Base-by-base conservation (phyloP, 164 flowering plant species). In the Akebia trifoliata region DNA sequence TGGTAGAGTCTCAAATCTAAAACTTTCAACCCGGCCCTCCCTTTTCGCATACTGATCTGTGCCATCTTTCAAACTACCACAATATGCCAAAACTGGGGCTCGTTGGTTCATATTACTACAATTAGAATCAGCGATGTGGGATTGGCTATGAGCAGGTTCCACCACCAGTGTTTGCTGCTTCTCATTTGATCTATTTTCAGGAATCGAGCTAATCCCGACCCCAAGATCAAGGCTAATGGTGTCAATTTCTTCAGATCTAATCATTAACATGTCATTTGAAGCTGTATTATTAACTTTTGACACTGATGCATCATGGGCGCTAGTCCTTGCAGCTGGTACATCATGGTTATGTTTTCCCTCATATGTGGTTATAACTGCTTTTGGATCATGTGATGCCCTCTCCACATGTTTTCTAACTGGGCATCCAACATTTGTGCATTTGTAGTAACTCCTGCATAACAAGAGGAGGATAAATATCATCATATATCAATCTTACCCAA, bases 311-410 rank as follows among this genome's bases (percentile, higher is more conserved):
- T 83, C 95, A 56, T 82, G 83, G 72, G 74, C 75, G 48, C 65
- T 82, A 38, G 61, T 73, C 67, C 62, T 81, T 12, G 86, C 87
- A 48, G 83, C 69, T 0, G 98, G 98, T 55, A 93, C 97, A 64
- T 90, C 94, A 37, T 93, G 98, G 60, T 90, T 89, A 69, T 93
- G 97, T 61, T 90, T 90, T 28, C 97, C 97, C 54, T 90, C 93
- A 31, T 90, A 90, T 38, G 97, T 87, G 20, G 98, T 92, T 64
- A 92, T 92, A 15, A 92, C 97, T 20, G 96, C 90, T 75, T 87
- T 93, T 2, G 94, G 95, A 71, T 93, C 95, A 64, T 93, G 95
- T 15, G 95, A 81, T 47, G 97, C 97, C 67, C 97, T 82, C 82
- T 90, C 97, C 58, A 90, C 97, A 38, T 85, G 97, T 60, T 90